phyloP scores from a whole-genome alignment of 2,329 filamentous ascomycete genomes.

The Xylariaceae sp. region DNA sequence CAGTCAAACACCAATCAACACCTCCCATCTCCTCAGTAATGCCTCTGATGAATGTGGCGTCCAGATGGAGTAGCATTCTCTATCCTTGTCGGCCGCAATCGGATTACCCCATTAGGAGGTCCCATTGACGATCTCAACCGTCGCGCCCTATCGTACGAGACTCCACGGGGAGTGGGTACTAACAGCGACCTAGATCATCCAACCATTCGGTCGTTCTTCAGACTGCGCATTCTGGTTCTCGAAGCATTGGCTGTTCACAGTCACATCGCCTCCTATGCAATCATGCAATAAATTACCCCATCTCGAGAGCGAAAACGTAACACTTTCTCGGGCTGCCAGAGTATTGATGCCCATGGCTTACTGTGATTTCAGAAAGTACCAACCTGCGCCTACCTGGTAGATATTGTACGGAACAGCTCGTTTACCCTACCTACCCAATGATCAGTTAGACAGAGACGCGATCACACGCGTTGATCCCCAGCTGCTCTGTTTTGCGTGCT shows the following conservation, averaged over 20 bases:
- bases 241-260: not conserved
- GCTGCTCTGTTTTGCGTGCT: conserved; percentile 33
- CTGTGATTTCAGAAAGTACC: no score
- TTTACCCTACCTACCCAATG: no score
- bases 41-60: not conserved
- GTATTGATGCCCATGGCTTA: no score
- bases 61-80: not conserved
- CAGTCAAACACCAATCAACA: not conserved
- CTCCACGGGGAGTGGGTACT: conserved; percentile 5
- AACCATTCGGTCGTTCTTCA: not conserved
- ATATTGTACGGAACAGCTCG: no score
- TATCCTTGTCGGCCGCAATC: not conserved
- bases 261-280: conserved; percentile 5
- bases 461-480: not conserved
- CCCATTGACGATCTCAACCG: conserved; percentile 8
- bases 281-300: not conserved
- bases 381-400: no score
- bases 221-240: not conserved
- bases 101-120: conserved; percentile 15
- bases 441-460: not conserved
- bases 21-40: not conserved
- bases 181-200: conserved; percentile 9
- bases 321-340: no score
- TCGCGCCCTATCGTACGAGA: not conserved
- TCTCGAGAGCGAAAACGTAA: not conserved